These are phyloP conservation scores for Pythium folliculosum DNA, from an alignment of 352 stramenopile genomes.

Conservation along the genomic window DNA sequence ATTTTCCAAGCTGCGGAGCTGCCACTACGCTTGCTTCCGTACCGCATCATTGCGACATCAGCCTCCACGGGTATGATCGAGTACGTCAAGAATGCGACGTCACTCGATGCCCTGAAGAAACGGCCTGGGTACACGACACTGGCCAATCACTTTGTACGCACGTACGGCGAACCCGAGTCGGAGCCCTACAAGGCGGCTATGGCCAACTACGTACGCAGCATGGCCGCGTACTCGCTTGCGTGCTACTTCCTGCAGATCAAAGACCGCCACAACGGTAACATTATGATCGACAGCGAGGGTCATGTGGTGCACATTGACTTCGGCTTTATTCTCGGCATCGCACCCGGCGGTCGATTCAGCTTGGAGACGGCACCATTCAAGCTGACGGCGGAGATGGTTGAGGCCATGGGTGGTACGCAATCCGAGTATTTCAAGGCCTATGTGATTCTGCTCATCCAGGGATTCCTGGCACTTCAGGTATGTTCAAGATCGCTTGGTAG, in stretches of 20 bases:
- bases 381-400: constrained; percentile 97
- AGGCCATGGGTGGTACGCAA: constrained; percentile 94
- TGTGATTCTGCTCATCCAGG: constrained; percentile 96
- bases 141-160: constrained; percentile 91
- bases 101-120: constrained; percentile 96
- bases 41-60: constrained; percentile 96
- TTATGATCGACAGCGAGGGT: constrained; percentile 98
- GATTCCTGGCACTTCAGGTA: constrained; percentile 95
- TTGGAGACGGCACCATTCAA: constrained; percentile 99
- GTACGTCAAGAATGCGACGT: constrained; percentile 96
- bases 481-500: background rate
- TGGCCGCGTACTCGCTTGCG: constrained; percentile 98
- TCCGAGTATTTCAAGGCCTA: constrained; percentile 95
- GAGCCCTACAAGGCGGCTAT: constrained; percentile 93
- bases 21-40: constrained; percentile 94
- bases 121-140: constrained; percentile 82
- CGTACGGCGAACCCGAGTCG: constrained; percentile 88
- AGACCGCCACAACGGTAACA: constrained; percentile 99
- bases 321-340: constrained; percentile 98
- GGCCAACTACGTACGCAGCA: constrained; percentile 95
- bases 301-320: constrained; percentile 99
- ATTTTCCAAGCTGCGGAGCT: constrained; percentile 95
- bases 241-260: constrained; percentile 98
- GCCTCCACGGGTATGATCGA: constrained; percentile 96
- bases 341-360: constrained; percentile 92